A percentile compares a stretch with the other conserved stretches of the same genome.
These are phyloP conservation scores for Neocallimastix lanati DNA, from an alignment of 192 early-diverging fungal genomes.

Conservation along the genomic window DNA sequence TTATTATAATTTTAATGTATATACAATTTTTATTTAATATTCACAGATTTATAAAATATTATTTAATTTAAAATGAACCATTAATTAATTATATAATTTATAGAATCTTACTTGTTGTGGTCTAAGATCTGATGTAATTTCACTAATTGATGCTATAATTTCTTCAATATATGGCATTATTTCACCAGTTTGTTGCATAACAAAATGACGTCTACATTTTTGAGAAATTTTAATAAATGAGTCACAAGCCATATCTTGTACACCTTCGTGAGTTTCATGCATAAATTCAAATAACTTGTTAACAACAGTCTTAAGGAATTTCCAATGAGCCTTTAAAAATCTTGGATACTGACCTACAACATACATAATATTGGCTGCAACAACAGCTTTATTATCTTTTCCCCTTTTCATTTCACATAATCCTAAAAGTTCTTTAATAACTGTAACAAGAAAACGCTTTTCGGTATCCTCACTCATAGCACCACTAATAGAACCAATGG, in stretches of 20 bases:
- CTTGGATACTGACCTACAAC: slow-evolving; percentile 99
- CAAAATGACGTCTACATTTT: slow-evolving; percentile 93
- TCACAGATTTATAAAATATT: too few relatives aligned
- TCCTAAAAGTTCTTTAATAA: slow-evolving; percentile 92
- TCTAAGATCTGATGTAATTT: slow-evolving; percentile 73
- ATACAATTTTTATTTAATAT: too few relatives aligned
- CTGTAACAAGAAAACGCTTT: slow-evolving; percentile 90
- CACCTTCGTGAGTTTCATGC: slow-evolving; percentile 98
- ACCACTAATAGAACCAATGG: slow-evolving; percentile 94
- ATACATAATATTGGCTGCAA: slow-evolving; percentile 99
- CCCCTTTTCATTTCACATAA: slow-evolving; percentile 94
- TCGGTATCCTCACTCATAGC: slow-evolving; percentile 94
- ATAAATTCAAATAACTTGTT: slow-evolving; percentile 99
- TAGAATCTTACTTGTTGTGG: slow-evolving; percentile 51
- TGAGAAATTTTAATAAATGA: slow-evolving; percentile 98
- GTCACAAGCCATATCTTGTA: slow-evolving; percentile 99
- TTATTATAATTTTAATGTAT: too few relatives aligned
- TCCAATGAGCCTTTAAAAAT: slow-evolving; percentile 99
- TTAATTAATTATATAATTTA: background rate
- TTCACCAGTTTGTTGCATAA: slow-evolving; percentile 80
- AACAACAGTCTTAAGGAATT: slow-evolving; percentile 99
- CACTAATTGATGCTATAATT: slow-evolving; percentile 61
- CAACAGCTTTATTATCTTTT: slow-evolving; percentile 99
- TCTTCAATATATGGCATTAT: slow-evolving; percentile 87
- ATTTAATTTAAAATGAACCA: too few relatives aligned